Conservation (phyloP, 83 land plant genomes). For the Thuja plicata region DNA sequence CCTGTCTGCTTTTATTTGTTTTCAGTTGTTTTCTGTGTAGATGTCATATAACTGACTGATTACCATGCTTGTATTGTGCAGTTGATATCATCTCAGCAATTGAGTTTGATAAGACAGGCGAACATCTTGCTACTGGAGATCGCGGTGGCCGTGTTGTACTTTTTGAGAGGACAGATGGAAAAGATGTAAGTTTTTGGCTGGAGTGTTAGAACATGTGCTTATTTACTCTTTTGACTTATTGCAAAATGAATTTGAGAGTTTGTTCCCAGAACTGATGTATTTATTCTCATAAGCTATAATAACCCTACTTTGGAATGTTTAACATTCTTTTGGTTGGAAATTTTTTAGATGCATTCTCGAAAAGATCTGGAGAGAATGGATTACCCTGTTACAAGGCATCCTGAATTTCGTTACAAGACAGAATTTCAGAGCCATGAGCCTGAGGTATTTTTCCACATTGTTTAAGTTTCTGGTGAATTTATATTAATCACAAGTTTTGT, state of each 20-base stretch:
- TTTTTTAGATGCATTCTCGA: slow-evolving; percentile 43
- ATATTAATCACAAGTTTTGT: neutral
- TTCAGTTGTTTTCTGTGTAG: neutral
- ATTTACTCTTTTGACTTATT: neutral
- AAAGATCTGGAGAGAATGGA: slow-evolving; percentile 79
- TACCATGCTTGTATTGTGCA: slow-evolving; percentile 31
- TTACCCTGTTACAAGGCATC: slow-evolving; percentile 64
- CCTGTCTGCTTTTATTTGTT: neutral
- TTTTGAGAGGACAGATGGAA: slow-evolving; percentile 89
- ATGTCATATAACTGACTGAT: neutral
- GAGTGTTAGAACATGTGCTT: neutral
- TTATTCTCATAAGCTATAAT: neutral
- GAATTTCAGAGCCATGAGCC: slow-evolving; percentile 97
- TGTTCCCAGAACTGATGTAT: neutral
- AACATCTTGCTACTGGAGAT: slow-evolving; percentile 94
- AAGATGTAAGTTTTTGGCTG: slow-evolving; percentile 47
- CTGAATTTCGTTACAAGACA: slow-evolving; percentile 88
- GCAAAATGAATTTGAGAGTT: neutral
- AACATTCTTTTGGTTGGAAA: neutral
- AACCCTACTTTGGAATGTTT: neutral
- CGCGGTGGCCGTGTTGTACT: slow-evolving; percentile 94
- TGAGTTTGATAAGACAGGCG: slow-evolving; percentile 89
- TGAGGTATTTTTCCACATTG: slow-evolving; percentile 50
- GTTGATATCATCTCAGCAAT: slow-evolving; percentile 97
- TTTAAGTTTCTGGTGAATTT: neutral